Conservation (phyloP, 768 basidiomycete species). For the Lyophyllum atratum region DNA sequence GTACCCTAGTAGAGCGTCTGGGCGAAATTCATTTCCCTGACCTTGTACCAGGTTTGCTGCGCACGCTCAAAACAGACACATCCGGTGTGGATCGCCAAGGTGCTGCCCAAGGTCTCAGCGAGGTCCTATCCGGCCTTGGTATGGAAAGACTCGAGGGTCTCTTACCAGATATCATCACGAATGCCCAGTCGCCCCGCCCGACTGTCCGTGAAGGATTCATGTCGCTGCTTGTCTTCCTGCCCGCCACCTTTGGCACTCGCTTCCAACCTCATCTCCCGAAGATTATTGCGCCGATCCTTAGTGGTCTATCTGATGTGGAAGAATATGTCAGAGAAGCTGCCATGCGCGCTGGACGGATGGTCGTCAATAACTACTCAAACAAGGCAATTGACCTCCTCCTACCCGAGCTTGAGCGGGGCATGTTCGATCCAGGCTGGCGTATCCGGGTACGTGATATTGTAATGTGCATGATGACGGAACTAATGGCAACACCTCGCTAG, state of each 20-base stretch:
- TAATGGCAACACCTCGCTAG: slow-evolving; percentile 37
- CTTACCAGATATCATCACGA: slow-evolving; percentile 90
- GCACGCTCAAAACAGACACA: slow-evolving; percentile 88
- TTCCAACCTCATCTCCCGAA: slow-evolving; percentile 96
- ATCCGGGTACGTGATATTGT: slow-evolving; percentile 67
- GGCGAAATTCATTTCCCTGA: slow-evolving; percentile 96
- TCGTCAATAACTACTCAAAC: slow-evolving; percentile 90
- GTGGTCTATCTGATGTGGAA: slow-evolving; percentile 88
- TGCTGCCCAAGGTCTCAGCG: slow-evolving; percentile 94
- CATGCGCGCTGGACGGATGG: slow-evolving; percentile 98
- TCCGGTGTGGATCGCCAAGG: slow-evolving; percentile 97
- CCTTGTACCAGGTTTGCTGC: slow-evolving; percentile 84
- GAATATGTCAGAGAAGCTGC: slow-evolving; percentile 97
- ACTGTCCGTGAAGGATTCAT: slow-evolving; percentile 98
- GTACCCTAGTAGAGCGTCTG: slow-evolving; percentile 93
- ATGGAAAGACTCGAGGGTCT: slow-evolving; percentile 96
- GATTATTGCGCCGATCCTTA: slow-evolving; percentile 90
- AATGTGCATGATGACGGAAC: neutral
- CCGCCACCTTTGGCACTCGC: slow-evolving; percentile 93
- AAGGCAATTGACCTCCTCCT: slow-evolving; percentile 92
- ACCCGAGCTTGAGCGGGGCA: slow-evolving; percentile 91
- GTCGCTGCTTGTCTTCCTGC: slow-evolving; percentile 93
- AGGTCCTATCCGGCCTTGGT: slow-evolving; percentile 94
- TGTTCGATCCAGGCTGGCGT: slow-evolving; percentile 95
- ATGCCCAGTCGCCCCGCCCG: slow-evolving; percentile 84